Percentiles rank a stretch among this genome's conserved stretches.
These are phyloP conservation scores for Thamnidium elegans DNA, from an alignment of 192 early-diverging fungal species.

Conservation along the genomic window DNA sequence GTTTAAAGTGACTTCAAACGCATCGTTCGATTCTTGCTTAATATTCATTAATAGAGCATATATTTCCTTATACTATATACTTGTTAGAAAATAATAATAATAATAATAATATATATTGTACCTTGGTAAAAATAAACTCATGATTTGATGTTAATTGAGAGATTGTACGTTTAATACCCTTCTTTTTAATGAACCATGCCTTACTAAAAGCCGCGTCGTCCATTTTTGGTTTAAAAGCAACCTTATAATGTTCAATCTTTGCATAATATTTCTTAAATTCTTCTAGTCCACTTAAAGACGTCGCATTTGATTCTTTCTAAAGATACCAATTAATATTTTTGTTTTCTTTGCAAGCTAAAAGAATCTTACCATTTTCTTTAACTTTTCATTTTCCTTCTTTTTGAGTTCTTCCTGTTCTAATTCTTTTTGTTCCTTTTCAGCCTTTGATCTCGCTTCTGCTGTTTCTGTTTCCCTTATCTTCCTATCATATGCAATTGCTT, in stretches of 20 bases:
- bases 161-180: conserved; percentile 39
- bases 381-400: conserved; percentile 22
- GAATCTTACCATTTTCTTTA: conserved; percentile 13
- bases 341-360: no score
- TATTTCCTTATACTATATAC: not conserved
- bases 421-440: conserved; percentile 12
- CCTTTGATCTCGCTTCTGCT: conserved; percentile 1
- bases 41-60: not conserved
- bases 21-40: conserved; percentile 18
- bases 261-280: conserved; percentile 31
- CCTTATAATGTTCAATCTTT: conserved; percentile 36
- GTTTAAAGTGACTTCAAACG: conserved; percentile 50
- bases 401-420: conserved; percentile 13
- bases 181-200: conserved; percentile 26
- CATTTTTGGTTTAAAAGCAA: conserved; percentile 33
- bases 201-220: conserved; percentile 20
- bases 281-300: conserved; percentile 26
- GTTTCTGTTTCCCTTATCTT: conserved; percentile 14
- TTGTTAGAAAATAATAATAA: not conserved
- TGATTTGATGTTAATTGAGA: conserved; percentile 45
- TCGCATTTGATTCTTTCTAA: conserved; percentile 12
- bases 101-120: conserved; percentile 6
- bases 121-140: conserved; percentile 41
- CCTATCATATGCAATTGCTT: conserved; percentile 14
- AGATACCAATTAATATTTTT: no score